Base-by-base conservation (phyloP, 2,329 filamentous ascomycete species). In the Aureobasidium vineae region DNA sequence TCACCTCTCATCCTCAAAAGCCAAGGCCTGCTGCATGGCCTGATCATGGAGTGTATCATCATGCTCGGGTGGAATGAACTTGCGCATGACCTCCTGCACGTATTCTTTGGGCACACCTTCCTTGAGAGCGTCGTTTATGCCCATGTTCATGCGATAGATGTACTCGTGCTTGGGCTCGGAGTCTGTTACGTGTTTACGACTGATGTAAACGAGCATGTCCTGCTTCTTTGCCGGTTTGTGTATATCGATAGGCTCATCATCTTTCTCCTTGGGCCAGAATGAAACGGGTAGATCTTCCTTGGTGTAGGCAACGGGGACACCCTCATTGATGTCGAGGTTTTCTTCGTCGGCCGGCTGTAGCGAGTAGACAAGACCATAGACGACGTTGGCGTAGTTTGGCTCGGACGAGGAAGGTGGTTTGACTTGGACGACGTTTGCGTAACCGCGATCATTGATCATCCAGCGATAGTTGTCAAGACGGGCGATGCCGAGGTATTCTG, bases 401-500 rank as follows among this genome's bases (percentile, higher is more conserved):
- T 53, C 26, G 26, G 50, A 49, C 23, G 50, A 59, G 2, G 38
- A 16, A 38, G 38, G 26, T 2, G 73, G 68, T n/a, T 71, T 33
- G 11, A 72, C 50, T 60, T 75, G 73, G 31, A 86, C 82, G n/a
- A 91, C 79, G 72, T 90, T 91, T 45, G 89, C 89, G 73, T 87
- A 90, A 16, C 88, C 88, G 1, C 88, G 82, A 53, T 79, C 75
- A 72, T 87, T 88, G 78, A 91, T 90, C 63, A 89, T 80, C 87
- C 87, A 91, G 52, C 75, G 78, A 80, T 86, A 89, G 47, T 79
- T 78, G 1, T 75, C 72, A 3, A 91, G 80, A 23, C 83, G 76
- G 3, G 82, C 88, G 60, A 89, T 77, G 50, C 86, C 86, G 7
- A 86, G 73, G 63, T 85, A 84, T 15, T 74, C 77, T 2, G 85